A percentile compares a stretch with the other conserved stretches of the same genome.
Conservation (phyloP, 2,329 filamentous ascomycete genomes). For the Aphanocladium album region DNA sequence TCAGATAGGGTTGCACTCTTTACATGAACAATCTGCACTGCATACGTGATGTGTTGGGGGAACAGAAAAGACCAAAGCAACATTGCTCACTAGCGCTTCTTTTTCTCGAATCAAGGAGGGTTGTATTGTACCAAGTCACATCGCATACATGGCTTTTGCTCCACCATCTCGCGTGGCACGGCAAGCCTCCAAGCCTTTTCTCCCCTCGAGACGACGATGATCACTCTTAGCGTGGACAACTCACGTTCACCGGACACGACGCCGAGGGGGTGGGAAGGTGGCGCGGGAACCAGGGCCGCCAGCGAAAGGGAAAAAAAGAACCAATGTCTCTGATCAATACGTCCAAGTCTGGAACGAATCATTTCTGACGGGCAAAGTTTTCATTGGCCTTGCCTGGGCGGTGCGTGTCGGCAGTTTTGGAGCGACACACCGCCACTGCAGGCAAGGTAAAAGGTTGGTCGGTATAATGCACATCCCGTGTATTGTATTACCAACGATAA, state of each 20-base stretch:
- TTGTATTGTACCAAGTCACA: not conserved
- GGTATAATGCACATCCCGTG: not conserved
- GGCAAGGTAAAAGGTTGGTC: not conserved
- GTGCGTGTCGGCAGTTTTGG: constrained; percentile 3
- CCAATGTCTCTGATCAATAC: not conserved
- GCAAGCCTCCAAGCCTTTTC: not conserved
- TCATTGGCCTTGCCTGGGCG: no score
- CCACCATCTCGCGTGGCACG: constrained; percentile 7
- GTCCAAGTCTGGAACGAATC: not conserved
- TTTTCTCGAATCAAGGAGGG: no score
- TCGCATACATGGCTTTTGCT: no score
- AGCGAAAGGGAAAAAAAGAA: no score
- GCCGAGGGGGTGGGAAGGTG: no score
- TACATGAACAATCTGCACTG: not conserved
- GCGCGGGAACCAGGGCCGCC: no score
- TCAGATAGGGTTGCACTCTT: constrained; percentile 1
- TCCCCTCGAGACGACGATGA: not conserved
- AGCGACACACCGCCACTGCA: constrained; percentile 7
- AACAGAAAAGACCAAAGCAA: no score
- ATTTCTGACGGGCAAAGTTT: no score
- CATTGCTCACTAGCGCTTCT: no score
- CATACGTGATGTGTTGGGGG: not conserved
- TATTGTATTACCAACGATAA: not conserved
- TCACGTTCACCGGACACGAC: no score
- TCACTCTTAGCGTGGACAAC: no score